Base-by-base conservation (phyloP, 2,329 filamentous ascomycete species). In the Pochonia chlamydosporia region DNA sequence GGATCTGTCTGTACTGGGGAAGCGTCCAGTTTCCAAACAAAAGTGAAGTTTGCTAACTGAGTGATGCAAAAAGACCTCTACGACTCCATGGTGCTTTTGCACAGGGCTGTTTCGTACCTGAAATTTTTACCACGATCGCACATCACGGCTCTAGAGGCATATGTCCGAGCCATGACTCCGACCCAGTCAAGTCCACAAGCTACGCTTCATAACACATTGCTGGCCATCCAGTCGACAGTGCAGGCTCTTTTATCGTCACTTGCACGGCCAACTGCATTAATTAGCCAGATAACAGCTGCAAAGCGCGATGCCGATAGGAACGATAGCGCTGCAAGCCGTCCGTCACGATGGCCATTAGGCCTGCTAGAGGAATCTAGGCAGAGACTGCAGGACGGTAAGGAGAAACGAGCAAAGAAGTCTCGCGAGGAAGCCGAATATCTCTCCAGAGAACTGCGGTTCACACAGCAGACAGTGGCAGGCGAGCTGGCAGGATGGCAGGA, bases 401-500 rank as follows among this genome's bases (percentile, higher is more conserved):
- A 90, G 67, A 85, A 87, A 54, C 89, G 87, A 57, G 87, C 89
- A 31, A 76, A 80, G 13, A 82, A 84, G 53, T 81, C 80, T 20
- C 79, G 84, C 53, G 67, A 75, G 16, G 89, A 96, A 61, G 78
- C 88, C 10, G 79, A 84, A 18, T 79, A 82, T 37, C 67, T 96
- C n/a, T 84, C 85, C 0, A 81, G 81, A 44, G 93, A 99, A 66
- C 71, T 99, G 47, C 74, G 89, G 43, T 96, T 93, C 65, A 96
- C 91, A 41, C 92, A 96, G 68, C 89, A 95, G 65, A 89, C 92
- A 13, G 92, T 97, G 21, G 92, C 95, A 6, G 78, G 82, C 2
- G 93, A 99, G 69, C 67, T 99, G 47, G 93, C 93, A 1, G 90
- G 88, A 14, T 99, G 93, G 89, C 91, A 96, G 60, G 89, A 95